Conservation (phyloP, 306 rosid species). For the Fragaria nilgerrensis region DNA sequence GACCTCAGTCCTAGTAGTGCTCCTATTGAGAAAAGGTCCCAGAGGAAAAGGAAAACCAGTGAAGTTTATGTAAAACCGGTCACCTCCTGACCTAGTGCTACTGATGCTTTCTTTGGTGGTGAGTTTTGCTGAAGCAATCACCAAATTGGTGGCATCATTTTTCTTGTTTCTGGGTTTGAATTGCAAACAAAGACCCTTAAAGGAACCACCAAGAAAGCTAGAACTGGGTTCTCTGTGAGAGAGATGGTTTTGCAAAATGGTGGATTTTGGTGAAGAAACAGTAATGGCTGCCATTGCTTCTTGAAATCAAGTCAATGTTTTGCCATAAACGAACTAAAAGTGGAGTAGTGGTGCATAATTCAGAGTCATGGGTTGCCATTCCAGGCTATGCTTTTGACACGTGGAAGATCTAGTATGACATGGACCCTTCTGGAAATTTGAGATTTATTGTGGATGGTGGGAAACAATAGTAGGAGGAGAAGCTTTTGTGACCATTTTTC, state of each 20-base stretch:
- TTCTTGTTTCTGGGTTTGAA: slow-evolving; percentile 42
- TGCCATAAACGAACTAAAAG: background rate
- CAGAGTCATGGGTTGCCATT: slow-evolving; percentile 19
- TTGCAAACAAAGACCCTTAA: slow-evolving; percentile 49
- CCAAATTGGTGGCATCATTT: slow-evolving; percentile 44
- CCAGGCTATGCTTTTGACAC: slow-evolving; percentile 64
- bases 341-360: slow-evolving; percentile 13
- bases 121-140: slow-evolving; percentile 52
- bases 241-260: slow-evolving; percentile 52
- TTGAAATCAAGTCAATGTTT: background rate
- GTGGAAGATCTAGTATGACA: slow-evolving; percentile 46
- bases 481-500: background rate
- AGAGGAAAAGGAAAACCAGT: slow-evolving; percentile 98
- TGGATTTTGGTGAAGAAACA: slow-evolving; percentile 55
- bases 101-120: slow-evolving; percentile 24
- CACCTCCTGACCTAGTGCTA: slow-evolving; percentile 28
- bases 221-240: slow-evolving; percentile 36
- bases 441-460: slow-evolving; percentile 42
- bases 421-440: slow-evolving; percentile 27
- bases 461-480: background rate
- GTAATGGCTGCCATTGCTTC: slow-evolving; percentile 57
- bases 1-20: slow-evolving; percentile 85
- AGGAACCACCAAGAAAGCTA: slow-evolving; percentile 42
- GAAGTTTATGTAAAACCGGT: slow-evolving; percentile 89
- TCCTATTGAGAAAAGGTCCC: slow-evolving; percentile 85